These are phyloP conservation scores for Acacia acuminata DNA, from an alignment of 306 rosid genomes.

Conservation along the genomic window DNA sequence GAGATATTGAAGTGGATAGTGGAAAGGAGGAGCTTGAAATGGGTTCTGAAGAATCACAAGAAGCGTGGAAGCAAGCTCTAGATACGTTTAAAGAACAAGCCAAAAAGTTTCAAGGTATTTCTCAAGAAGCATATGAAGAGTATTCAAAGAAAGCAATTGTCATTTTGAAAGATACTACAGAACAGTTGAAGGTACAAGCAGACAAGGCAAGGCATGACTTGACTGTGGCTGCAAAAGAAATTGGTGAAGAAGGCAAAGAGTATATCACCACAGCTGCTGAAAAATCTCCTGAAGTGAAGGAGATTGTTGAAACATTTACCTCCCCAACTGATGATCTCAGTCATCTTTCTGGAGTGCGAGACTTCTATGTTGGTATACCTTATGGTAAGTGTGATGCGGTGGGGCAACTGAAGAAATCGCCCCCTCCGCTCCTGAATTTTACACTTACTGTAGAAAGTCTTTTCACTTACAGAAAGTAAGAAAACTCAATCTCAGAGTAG, in stretches of 20 bases:
- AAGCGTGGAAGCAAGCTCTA: constrained; percentile 75
- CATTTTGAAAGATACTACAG: constrained; percentile 67
- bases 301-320: constrained; percentile 72
- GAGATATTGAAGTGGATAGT: constrained; percentile 59
- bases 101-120: constrained; percentile 62
- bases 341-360: constrained; percentile 61
- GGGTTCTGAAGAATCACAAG: constrained; percentile 64
- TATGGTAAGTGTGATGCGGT: constrained; percentile 67
- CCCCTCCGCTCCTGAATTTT: neutral
- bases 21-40: constrained; percentile 39
- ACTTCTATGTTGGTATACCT: constrained; percentile 89
- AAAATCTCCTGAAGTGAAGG: constrained; percentile 82
- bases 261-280: constrained; percentile 67
- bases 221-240: constrained; percentile 62
- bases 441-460: neutral
- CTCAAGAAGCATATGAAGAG: constrained; percentile 80
- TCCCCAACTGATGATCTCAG: constrained; percentile 60
- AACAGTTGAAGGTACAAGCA: constrained; percentile 78
- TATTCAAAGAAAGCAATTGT: constrained; percentile 78
- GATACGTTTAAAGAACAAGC: constrained; percentile 88
- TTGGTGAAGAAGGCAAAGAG: constrained; percentile 76
- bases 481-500: constrained; percentile 15
- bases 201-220: constrained; percentile 69
- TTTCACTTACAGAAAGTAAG: neutral
- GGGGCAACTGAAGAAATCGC: neutral